Evolutionary conservation across 2,329 filamentous ascomycete species (phyloP).

Genomic region (Fusarium sp.): DNA sequence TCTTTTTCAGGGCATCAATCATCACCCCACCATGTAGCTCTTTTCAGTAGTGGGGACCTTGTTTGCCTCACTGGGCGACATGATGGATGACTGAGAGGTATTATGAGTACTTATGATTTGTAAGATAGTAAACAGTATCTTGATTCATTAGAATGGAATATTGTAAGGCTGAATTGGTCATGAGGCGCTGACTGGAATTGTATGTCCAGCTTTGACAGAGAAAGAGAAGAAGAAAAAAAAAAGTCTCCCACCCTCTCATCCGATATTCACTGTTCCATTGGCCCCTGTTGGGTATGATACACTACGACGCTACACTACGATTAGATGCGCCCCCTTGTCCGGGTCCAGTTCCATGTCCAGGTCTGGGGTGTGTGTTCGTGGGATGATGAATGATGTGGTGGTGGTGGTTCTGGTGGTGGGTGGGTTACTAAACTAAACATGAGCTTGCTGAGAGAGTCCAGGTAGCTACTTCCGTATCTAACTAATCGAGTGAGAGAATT

Average conservation of each 20-base stretch:
- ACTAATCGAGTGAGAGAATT: constrained; percentile 3
- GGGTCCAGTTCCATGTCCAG: too few species aligned
- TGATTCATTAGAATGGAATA: neutral
- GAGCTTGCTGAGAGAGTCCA: constrained; percentile 3
- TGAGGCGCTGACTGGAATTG: neutral
- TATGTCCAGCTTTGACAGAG: neutral
- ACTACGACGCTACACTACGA: neutral
- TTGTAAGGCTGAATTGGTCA: constrained; percentile 18
- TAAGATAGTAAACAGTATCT: neutral
- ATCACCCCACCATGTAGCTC: constrained; percentile 40
- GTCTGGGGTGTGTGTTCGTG: constrained; percentile 29
- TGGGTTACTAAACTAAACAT: constrained; percentile 15
- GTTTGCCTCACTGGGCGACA: neutral
- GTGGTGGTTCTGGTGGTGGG: constrained; percentile 8
- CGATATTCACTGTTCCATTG: constrained; percentile 28
- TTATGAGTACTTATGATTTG: neutral
- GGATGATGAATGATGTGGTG: constrained; percentile 37
- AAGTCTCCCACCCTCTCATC: constrained; percentile 37
- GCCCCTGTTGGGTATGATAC: constrained; percentile 5
- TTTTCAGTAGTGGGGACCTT: constrained; percentile 30
- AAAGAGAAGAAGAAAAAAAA: neutral
- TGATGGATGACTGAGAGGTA: neutral
- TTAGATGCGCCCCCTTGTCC: neutral
- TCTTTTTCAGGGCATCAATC: constrained; percentile 31
- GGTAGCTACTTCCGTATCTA: too few species aligned